Base-by-base conservation (phyloP, 305 asterid species). In the Fraxinus sp. region DNA sequence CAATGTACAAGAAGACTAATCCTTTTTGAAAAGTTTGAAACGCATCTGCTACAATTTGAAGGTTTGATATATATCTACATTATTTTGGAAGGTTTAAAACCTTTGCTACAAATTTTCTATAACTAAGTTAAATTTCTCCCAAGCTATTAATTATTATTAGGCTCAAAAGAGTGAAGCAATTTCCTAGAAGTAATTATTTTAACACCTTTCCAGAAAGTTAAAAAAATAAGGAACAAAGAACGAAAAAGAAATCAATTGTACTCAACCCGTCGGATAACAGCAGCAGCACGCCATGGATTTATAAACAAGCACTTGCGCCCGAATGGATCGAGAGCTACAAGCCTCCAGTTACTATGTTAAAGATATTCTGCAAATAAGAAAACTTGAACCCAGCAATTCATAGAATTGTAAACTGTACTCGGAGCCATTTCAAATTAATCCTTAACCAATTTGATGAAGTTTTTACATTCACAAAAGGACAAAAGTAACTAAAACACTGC, bases 381-480 rank as follows among this genome's bases (percentile, higher is more conserved):
- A 57, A 57, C 26, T 18, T 18, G 11, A 8, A 57, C 68, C 68
- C 24, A 57, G 11, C n/a, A 9, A 66, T 26, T 66, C 74, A 66
- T 9, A 24, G 7, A 24, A 66, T 28, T 66, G 35, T 66, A 24
- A 66, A 64, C 13, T 52, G 64, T 16, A 52, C 62, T 22, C 28
- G 14, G 72, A 62, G 72, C 33, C 73, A 66, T 4, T 64, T 66
- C 73, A 9, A 11, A 66, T 66, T 8, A 66, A 66, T 66, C 14
- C 73, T 57, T 18, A 57, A 46, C 71, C 82, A 76, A 52, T 77
- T 73, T 41, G 44, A 66, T 84, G 78, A 78, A 81, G 66, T 64
- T 72, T n/a, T 52, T 52, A 52, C 64, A 79, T 7, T 71, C 79
- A 74, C 79, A 64, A 4, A 66, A 28, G 36, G 76, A 74, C 24